Base-by-base conservation (phyloP, 2,329 filamentous ascomycete species). In the Ophiostoma angusticollis region DNA sequence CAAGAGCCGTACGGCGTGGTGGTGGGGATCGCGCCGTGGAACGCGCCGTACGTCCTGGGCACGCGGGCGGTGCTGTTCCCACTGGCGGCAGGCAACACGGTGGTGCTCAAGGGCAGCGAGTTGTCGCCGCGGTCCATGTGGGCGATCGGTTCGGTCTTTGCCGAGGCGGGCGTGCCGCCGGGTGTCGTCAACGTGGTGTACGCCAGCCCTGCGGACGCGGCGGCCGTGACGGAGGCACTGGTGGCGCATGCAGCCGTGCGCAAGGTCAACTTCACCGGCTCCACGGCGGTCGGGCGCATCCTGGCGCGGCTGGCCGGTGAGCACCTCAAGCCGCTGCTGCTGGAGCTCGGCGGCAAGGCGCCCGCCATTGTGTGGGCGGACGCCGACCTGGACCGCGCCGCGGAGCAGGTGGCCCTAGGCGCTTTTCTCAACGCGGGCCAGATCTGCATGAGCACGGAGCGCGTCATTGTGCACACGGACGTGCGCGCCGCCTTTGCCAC, bases 181-280 rank as follows among this genome's bases (percentile, higher is more conserved):
- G 85, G 84, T 16, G 80, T 76, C 4, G 57, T 93, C 28, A 91
- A 87, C 56, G 27, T 40, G 34, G 61, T 93, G 27, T 80, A 78
- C 16, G 61, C 68, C 21, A 71, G 78, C 3, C 73, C 75, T 40
- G 67, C 75, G 42, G 72, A 81, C 47, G 84, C 83, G 0, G 67
- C 78, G 0, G 64, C 68, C 11, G 65, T 89, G 24, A 89, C 83
- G 0, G 68, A 68, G 24, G 63, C 74, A 1, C 57, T 91, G 23
- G 82, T 93, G 47, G 68, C 74, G 31, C 66, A 82, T 51, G 72
- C 72, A 0, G 63, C 66, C 0, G 62, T 93, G 42, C 80, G 76
- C 56, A 91, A 93, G 62, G 68, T 93, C 55, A 91, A 85, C 61
- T 93, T 93, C 58, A 93, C 85, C 0, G 85, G 85, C 19, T 81